Evolutionary conservation across 2,329 filamentous ascomycete genomes (phyloP).

Genomic region (Aphanoascus verrucosus): DNA sequence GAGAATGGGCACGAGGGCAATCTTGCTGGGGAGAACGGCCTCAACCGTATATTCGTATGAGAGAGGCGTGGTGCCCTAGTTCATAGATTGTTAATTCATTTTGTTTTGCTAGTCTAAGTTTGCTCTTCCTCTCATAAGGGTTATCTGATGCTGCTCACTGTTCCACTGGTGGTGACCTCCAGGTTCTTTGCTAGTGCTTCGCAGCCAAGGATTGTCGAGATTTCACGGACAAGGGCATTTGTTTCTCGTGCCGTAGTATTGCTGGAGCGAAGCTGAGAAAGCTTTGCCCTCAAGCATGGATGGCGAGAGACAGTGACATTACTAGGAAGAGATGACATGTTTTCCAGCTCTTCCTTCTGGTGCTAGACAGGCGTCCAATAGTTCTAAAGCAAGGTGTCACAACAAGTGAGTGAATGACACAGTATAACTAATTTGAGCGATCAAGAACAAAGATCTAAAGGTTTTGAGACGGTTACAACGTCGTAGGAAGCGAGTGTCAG

Average conservation of each 20-base stretch:
- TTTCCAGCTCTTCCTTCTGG: not conserved
- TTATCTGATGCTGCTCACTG: conserved; percentile 42
- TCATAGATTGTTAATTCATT: not conserved
- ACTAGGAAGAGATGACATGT: conserved; percentile 31
- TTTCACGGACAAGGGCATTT: conserved; percentile 74
- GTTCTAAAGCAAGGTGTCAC: not conserved
- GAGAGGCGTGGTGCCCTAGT: conserved; percentile 64
- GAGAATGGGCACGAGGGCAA: conserved; percentile 86
- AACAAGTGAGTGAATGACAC: no score
- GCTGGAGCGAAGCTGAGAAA: conserved; percentile 74
- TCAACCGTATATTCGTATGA: conserved; percentile 63
- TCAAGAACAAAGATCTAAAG: no score
- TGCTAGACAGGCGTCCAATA: not conserved
- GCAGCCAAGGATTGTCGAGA: conserved; percentile 67
- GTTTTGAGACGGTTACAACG: not conserved
- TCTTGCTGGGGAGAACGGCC: conserved; percentile 50
- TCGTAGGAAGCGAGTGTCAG: not conserved
- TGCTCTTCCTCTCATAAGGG: conserved; percentile 6
- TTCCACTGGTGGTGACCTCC: conserved; percentile 47
- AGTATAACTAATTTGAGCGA: no score
- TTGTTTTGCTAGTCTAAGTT: not conserved
- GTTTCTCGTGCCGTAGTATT: conserved; percentile 62
- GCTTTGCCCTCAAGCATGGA: conserved; percentile 76
- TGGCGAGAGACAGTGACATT: conserved; percentile 70
- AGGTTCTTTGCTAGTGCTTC: conserved; percentile 65